Base-by-base conservation (phyloP, 2,329 filamentous ascomycete genomes). In the Didymella arachidicola region DNA sequence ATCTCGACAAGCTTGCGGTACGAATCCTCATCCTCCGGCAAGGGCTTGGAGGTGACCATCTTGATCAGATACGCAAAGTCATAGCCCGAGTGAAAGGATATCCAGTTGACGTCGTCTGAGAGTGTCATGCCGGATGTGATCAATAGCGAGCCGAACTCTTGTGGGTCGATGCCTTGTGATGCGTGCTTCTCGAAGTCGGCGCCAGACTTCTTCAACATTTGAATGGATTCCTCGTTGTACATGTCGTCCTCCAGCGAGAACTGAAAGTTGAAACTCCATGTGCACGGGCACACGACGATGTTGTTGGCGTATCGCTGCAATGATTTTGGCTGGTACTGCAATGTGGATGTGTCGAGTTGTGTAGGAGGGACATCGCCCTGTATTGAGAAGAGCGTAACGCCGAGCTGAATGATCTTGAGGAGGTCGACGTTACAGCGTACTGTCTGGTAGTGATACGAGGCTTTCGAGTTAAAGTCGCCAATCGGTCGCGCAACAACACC, bases 261-360 rank as follows among this genome's bases (percentile, higher is more conserved):
- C 69, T 93, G 90, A 80, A 99, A 99, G 82, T 99, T 98, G 84
- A 99, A 99, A 69, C 97, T 94, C 95, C 95, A 99, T 18, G 94
- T 96, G 74, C 91, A 96, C 16, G 92, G 94, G 59, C 92, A 88
- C 47, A 86, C 83, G n/a, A 82, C 74, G 53, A 85, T 79, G 63
- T 82, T 82, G 62, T 81, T 83, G 19, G 78, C 79, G 63, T 85
- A 84, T 26, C 79, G 77, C 63, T 80, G 79, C 42, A 81, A 77
- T 61, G 80, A 80, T 53, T 81, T 77, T n/a, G 72, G 72, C 39
- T 70, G 64, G 64, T 76, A 76, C 44, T 41, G 63, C 59, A 86
- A 74, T 29, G 81, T 80, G 25, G 74, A 71, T 7, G 74, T 64
- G 53, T 82, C 79, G 34, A 88, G 86, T 64, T 89, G 87, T 11